Evolutionary conservation across 345 rosid genomes (phyloP).

Genomic region (Syzygium grande): DNA sequence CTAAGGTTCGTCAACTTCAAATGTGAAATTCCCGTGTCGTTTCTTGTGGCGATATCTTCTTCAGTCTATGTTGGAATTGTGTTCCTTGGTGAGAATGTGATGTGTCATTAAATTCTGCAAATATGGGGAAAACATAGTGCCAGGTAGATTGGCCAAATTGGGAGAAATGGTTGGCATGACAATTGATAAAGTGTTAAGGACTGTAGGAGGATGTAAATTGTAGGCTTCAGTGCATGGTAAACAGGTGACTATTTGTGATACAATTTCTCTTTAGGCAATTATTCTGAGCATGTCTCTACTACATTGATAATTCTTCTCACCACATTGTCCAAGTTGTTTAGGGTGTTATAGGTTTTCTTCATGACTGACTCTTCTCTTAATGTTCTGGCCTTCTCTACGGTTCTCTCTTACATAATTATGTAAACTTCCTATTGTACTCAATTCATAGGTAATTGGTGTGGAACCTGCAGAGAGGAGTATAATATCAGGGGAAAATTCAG

Average conservation of each 20-base stretch:
- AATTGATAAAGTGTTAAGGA: background rate
- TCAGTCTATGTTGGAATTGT: background rate
- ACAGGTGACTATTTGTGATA: background rate
- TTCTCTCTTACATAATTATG: background rate
- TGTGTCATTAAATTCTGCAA: background rate
- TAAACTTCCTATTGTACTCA: background rate
- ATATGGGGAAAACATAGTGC: background rate
- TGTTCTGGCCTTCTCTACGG: background rate
- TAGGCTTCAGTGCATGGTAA: background rate
- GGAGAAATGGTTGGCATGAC: background rate
- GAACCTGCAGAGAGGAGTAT: constrained; percentile 95
- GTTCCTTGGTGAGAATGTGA: background rate
- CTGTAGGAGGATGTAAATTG: background rate
- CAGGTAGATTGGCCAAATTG: background rate
- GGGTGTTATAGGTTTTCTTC: background rate
- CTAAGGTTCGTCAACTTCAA: constrained; percentile 40
- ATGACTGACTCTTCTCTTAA: background rate
- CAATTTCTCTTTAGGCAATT: background rate
- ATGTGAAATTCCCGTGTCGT: background rate
- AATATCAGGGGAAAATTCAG: constrained; percentile 76
- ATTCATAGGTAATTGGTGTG: constrained; percentile 71
- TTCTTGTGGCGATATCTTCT: background rate
- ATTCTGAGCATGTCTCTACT: background rate
- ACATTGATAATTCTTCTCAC: background rate
- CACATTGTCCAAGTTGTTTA: background rate